A percentile compares a stretch with the other conserved stretches of the same genome.
Evolutionary conservation across 768 basidiomycete species (phyloP).

Genomic region (Pleurotus pulmonarius): DNA sequence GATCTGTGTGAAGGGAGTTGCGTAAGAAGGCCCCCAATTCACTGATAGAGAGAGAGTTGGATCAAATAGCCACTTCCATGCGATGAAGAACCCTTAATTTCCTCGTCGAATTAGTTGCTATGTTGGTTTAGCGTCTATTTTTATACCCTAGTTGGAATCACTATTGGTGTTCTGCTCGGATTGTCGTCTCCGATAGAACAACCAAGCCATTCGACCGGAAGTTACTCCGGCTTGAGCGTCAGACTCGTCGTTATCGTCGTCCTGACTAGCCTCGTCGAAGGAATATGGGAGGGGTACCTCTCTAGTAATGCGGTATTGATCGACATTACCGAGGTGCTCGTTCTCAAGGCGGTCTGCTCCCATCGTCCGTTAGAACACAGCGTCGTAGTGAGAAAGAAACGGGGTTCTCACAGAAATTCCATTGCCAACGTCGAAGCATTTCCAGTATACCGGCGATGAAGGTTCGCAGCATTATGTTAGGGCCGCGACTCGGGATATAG

Average conservation of each 20-base stretch:
- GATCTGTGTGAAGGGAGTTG: constrained; percentile 51
- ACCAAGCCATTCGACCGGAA: background rate
- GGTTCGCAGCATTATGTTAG: constrained; percentile 47
- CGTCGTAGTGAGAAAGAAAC: background rate
- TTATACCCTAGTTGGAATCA: background rate
- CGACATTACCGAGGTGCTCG: constrained; percentile 90
- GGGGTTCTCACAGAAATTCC: constrained; percentile 79
- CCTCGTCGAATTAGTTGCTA: no score
- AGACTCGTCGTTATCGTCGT: constrained; percentile 38
- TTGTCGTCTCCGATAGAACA: background rate
- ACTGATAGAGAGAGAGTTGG: constrained; percentile 74
- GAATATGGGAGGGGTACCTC: constrained; percentile 84
- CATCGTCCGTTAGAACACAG: constrained; percentile 51
- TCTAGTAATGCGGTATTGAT: constrained; percentile 85
- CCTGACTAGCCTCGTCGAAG: constrained; percentile 47
- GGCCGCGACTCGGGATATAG: constrained; percentile 58
- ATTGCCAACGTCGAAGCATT: constrained; percentile 76
- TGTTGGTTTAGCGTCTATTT: background rate
- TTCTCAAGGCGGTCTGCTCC: constrained; percentile 73
- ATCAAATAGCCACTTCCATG: constrained; percentile 61
- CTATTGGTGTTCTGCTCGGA: background rate
- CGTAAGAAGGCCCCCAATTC: constrained; percentile 76
- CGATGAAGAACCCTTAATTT: constrained; percentile 35
- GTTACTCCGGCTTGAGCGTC: constrained; percentile 25
- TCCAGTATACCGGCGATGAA: constrained; percentile 75